Base-by-base conservation (phyloP, 2,329 filamentous ascomycete species). In the Lojkania enalia region DNA sequence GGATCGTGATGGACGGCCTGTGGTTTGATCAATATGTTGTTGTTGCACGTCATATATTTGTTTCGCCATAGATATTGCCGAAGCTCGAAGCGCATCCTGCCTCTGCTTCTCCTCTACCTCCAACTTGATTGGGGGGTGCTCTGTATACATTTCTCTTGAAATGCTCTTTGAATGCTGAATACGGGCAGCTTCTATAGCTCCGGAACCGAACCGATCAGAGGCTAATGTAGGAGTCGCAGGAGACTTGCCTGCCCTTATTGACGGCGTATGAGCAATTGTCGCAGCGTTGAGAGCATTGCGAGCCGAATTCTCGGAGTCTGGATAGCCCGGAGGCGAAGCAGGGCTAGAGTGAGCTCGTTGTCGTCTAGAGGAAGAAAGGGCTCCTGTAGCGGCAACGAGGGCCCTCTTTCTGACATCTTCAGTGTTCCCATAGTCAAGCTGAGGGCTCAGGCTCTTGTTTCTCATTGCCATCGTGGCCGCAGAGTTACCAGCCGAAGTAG, bases 61-160 rank as follows among this genome's bases (percentile, higher is more conserved):
- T 69, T 86, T 87, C 5, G 91, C 90, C 90, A 96, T 95, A 9
- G 87, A 88, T 2, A 96, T 76, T 2, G 91, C 90, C 15, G 90
- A 92, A 20, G 90, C 88, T 52, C 86, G 86, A 2, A 95, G 74
- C 3, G 84, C 83, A 54, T 90, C 86, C 33, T 85, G 81, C 46
- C 81, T 82, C 49, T 81, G 84, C 66, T 84, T 80, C 60, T 96
- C 90, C 30, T 94, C 85, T 0, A 83, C 72, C 60, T 95, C 88
- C 2, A 80, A 74, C 19, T 82, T 77, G 2, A 95, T 82, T 0
- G 85, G 85, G 3, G 90, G 90, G 23, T 82, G 74, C 1, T 87
- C 85, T 0, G 86, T 90, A 63, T 86, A 95, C 82, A 95, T 87
- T 49, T 85, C 83, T 49, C 84, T 78, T 25, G 81, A 77, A 71